phyloP scores from a whole-genome alignment of 805 yeast genomes.

The Wickerhamiella sorbophila region DNA sequence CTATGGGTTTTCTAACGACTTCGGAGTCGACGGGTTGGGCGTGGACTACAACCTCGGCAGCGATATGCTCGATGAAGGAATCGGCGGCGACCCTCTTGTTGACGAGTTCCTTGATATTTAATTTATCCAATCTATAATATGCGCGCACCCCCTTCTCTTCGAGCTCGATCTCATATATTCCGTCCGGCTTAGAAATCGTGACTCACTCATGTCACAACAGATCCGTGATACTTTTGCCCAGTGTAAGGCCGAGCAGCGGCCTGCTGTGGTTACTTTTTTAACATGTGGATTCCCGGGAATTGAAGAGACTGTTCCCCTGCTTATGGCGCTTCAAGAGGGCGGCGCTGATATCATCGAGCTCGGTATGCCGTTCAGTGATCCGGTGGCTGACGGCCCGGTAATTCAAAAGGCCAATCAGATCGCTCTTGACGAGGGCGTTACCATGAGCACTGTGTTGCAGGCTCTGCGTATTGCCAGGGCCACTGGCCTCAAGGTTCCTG shows the following conservation, averaged over 20 bases:
- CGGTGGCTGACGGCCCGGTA: constrained; percentile 97
- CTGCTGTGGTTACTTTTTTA: constrained; percentile 79
- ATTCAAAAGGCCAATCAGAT: constrained; percentile 69
- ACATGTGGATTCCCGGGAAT: constrained; percentile 90
- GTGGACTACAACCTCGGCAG: background rate
- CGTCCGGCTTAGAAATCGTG: too few relatives aligned
- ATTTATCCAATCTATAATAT: too few relatives aligned
- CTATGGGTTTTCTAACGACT: background rate
- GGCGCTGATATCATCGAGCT: constrained; percentile 92
- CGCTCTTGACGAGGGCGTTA: constrained; percentile 76
- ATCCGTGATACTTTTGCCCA: constrained; percentile 45
- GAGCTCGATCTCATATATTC: too few relatives aligned
- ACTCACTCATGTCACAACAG: constrained; percentile 34
- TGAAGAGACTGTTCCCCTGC: constrained; percentile 74
- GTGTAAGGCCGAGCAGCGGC: constrained; percentile 53
- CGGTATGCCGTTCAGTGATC: constrained; percentile 95
- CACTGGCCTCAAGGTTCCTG: constrained; percentile 76
- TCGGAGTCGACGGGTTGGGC: background rate
- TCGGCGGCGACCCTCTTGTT: background rate
- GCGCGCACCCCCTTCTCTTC: too few relatives aligned
- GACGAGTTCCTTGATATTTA: background rate
- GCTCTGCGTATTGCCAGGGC: constrained; percentile 61
- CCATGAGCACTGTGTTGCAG: constrained; percentile 53
- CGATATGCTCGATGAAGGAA: background rate
- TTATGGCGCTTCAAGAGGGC: constrained; percentile 82